Base-by-base conservation (phyloP, 768 basidiomycete genomes). In the Crassisporium funariophilum region DNA sequence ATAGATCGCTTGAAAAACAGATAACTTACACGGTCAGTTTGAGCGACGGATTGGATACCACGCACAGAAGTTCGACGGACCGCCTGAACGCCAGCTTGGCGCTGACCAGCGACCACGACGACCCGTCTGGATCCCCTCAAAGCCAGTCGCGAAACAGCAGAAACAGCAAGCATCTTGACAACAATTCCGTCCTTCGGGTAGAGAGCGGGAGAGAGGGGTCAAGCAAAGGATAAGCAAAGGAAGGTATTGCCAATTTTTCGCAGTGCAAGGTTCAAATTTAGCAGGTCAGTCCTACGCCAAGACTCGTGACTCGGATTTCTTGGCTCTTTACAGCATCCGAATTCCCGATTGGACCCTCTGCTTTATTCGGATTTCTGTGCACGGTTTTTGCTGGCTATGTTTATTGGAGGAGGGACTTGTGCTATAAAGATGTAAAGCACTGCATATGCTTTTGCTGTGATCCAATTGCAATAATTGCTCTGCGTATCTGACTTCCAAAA, bases 11-110 rank as follows among this genome's bases (percentile, higher is more conserved):
- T 13, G 8, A 35, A 23, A 13, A 25, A 38, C 25, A 33, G 22
- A 47, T 42, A 43, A 74, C 78, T 33, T 55, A 88, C 87, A 59
- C 87, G 71, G 71, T 90, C 87, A 5, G 86, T 86, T 63, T 89
- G 87, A 7, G 84, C 82, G 48, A 78, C 75, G 52, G 80, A 78
- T 57, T 84, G 83, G 42, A 85, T 71, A 41, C 66, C 68, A 36
- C 81, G 70, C 42, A 67, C 58, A 19, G 65, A 64, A 35, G 64
- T 58, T 37, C 72, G 65, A 53, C 73, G 69, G 22, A 77, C 64
- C 15, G 67, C 72, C 49, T 70, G 61, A 36, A 75, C 55, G 45
- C 66, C 72, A 35, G 73, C 70, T 46, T 76, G 77, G 47, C 74
- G 73, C 48, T 71, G 75, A 23, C 74, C 72, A 33, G 78, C 77